phyloP scores from a whole-genome alignment of 805 yeast genomes.

The Candida pseudoglaebosa region DNA sequence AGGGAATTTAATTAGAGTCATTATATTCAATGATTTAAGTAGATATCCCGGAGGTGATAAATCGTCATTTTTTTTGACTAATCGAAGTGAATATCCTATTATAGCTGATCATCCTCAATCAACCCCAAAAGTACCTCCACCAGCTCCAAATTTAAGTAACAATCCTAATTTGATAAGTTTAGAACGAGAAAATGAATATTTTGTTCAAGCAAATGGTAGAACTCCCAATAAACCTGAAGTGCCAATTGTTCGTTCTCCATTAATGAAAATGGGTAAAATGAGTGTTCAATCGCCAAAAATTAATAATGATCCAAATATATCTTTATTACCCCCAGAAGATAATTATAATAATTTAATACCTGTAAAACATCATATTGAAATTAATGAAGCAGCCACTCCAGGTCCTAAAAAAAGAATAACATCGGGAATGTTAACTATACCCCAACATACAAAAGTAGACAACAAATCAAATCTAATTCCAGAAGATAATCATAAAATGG shows the following conservation, averaged over 20 bases:
- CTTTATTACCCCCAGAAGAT: conserved; percentile 35
- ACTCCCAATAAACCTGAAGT: conserved; percentile 17
- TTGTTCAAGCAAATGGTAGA: conserved; percentile 19
- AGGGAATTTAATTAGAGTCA: conserved; percentile 32
- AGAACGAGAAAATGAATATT: conserved; percentile 18
- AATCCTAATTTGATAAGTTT: conserved; percentile 12
- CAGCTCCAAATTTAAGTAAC: conserved; percentile 20
- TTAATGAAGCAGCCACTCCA: conserved; percentile 4
- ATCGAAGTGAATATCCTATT: conserved; percentile 2
- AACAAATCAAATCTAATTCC: background rate
- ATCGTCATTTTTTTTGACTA: conserved; percentile 5
- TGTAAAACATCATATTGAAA: conserved; percentile 15
- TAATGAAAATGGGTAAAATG: background rate
- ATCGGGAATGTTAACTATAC: conserved; percentile 39
- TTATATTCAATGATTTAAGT: conserved; percentile 25
- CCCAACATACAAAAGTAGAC: conserved; percentile 27
- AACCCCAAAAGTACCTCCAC: conserved; percentile 17
- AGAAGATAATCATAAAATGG: background rate
- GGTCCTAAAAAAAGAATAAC: conserved; percentile 27
- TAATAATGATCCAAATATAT: conserved; percentile 18
- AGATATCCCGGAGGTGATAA: conserved; percentile 1
- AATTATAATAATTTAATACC: conserved; percentile 23
- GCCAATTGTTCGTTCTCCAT: conserved; percentile 4
- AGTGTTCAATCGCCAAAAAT: background rate
- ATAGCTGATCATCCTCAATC: conserved; percentile 11